Evolutionary conservation across 768 basidiomycete species (phyloP).

Genomic region (Mycena venus): DNA sequence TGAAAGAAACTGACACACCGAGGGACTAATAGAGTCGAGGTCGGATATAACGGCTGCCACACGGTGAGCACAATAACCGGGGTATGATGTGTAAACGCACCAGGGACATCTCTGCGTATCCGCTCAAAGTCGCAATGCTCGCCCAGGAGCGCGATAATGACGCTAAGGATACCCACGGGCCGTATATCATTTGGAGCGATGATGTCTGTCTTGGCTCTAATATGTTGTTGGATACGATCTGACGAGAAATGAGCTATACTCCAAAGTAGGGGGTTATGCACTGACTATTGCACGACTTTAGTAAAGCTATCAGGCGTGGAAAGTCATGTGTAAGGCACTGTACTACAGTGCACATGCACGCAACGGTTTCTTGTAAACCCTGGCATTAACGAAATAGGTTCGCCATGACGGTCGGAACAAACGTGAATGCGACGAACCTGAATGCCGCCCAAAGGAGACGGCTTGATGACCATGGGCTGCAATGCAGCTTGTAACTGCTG

Average conservation of each 20-base stretch:
- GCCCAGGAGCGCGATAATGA: constrained; percentile 87
- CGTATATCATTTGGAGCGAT: constrained; percentile 64
- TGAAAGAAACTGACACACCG: constrained; percentile 49
- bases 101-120: constrained; percentile 70
- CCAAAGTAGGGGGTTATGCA: constrained; percentile 12
- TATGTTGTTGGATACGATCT: constrained; percentile 76
- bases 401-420: background rate
- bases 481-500: constrained; percentile 85
- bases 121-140: constrained; percentile 93
- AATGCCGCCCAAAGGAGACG: constrained; percentile 75
- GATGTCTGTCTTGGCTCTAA: constrained; percentile 57
- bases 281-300: constrained; percentile 90
- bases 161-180: constrained; percentile 78
- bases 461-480: constrained; percentile 94
- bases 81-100: constrained; percentile 54
- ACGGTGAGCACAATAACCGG: background rate
- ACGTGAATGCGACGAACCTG: constrained; percentile 59
- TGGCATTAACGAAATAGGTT: background rate
- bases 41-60: constrained; percentile 66
- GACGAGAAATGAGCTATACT: constrained; percentile 9
- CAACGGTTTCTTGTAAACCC: constrained; percentile 93
- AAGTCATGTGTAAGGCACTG: constrained; percentile 91
- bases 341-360: constrained; percentile 91
- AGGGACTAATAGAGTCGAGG: constrained; percentile 65
- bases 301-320: constrained; percentile 76